Conservation (phyloP, 116 monocot species). For the Papilionanthe hybrid region DNA sequence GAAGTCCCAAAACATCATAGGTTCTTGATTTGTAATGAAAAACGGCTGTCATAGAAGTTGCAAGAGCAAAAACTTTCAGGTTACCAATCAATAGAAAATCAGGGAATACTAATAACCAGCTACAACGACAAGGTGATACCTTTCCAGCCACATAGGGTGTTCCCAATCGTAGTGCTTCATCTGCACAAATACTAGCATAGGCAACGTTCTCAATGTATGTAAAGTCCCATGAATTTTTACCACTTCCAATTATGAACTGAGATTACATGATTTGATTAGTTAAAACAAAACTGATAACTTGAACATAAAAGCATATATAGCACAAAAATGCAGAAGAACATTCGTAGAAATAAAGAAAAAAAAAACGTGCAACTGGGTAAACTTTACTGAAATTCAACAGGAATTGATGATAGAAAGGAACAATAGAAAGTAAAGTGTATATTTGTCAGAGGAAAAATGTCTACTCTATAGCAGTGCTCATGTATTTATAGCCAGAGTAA, state of each 20-base stretch:
- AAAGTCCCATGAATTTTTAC: conserved; percentile 59
- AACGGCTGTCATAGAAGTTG: conserved; percentile 49
- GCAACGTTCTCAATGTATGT: conserved; percentile 92
- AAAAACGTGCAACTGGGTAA: neutral
- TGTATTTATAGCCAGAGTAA: neutral
- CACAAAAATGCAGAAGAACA: neutral
- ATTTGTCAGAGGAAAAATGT: too few relatives aligned
- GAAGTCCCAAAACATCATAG: conserved; percentile 63
- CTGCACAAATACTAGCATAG: conserved; percentile 74
- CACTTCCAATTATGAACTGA: conserved; percentile 79
- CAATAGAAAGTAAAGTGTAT: too few relatives aligned
- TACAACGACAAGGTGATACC: conserved; percentile 33
- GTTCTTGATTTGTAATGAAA: conserved; percentile 79
- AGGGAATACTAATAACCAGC: neutral
- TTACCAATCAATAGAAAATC: neutral
- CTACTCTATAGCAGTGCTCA: neutral
- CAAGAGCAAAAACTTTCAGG: neutral
- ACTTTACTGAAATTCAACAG: too few relatives aligned
- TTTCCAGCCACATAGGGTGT: conserved; percentile 63
- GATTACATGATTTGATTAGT: conserved; percentile 17
- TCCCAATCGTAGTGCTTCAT: conserved; percentile 46
- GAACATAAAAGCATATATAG: neutral
- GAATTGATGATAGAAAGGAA: too few relatives aligned
- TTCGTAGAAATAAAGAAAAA: neutral
- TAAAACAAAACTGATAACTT: neutral